Conservation (phyloP, 2,329 filamentous ascomycete species). For the Claviceps capensis region DNA sequence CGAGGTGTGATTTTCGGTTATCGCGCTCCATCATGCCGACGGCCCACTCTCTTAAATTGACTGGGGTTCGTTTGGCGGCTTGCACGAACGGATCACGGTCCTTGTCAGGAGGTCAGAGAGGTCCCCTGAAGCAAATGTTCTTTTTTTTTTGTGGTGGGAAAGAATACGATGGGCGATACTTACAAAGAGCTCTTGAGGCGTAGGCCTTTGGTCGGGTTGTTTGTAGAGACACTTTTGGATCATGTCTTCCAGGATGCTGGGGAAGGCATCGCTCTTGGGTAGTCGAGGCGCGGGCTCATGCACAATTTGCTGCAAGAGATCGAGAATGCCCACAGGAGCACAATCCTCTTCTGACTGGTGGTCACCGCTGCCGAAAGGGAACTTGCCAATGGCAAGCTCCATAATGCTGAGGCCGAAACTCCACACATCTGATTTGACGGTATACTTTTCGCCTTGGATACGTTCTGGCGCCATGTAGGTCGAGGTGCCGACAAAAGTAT, state of each 20-base stretch:
- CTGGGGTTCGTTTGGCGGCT: slow-evolving; percentile 90
- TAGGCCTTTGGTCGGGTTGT: slow-evolving; percentile 75
- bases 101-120: slow-evolving; percentile 28
- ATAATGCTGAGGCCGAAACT: slow-evolving; percentile 91
- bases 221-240: slow-evolving; percentile 93
- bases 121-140: background rate
- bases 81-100: slow-evolving; percentile 90
- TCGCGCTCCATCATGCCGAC: slow-evolving; percentile 86
- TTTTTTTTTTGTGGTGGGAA: background rate
- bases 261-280: slow-evolving; percentile 95
- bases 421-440: slow-evolving; percentile 97
- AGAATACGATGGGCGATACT: background rate
- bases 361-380: slow-evolving; percentile 74
- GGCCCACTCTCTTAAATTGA: slow-evolving; percentile 88
- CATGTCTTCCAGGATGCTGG: slow-evolving; percentile 87
- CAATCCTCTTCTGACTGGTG: slow-evolving; percentile 59
- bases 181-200: slow-evolving; percentile 84
- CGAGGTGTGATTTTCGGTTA: slow-evolving; percentile 88
- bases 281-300: slow-evolving; percentile 87
- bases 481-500: slow-evolving; percentile 95
- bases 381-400: slow-evolving; percentile 95
- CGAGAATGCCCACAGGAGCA: slow-evolving; percentile 85
- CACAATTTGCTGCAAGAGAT: slow-evolving; percentile 93
- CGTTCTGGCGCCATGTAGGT: slow-evolving; percentile 99
- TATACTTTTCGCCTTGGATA: slow-evolving; percentile 94